phyloP scores from a whole-genome alignment of 2,329 filamentous ascomycete species.

The Lasiodiplodia sp. region DNA sequence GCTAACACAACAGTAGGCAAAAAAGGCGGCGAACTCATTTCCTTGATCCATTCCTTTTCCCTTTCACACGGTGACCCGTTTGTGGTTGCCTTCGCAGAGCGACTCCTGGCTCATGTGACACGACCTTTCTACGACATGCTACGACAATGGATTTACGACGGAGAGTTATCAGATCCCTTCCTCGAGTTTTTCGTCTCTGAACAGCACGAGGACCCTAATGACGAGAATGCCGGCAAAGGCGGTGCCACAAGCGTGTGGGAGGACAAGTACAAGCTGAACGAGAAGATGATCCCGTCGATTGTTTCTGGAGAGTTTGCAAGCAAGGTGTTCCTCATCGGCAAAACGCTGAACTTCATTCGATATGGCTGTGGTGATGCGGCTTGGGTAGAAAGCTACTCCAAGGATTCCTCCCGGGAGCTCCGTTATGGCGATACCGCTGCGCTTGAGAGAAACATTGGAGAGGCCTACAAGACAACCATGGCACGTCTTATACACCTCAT shows the following conservation, averaged over 20 bases:
- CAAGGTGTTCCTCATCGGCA: constrained; percentile 96
- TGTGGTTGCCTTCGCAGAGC: constrained; percentile 90
- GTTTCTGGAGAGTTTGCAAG: constrained; percentile 93
- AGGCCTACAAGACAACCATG: constrained; percentile 98
- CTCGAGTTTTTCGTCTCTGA: constrained; percentile 94
- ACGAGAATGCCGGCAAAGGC: constrained; percentile 51
- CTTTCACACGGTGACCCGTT: constrained; percentile 95
- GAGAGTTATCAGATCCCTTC: constrained; percentile 95
- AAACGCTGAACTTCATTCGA: constrained; percentile 97
- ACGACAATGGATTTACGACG: constrained; percentile 96
- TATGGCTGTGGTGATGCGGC: constrained; percentile 92
- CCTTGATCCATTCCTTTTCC: constrained; percentile 90
- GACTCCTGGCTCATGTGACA: constrained; percentile 84
- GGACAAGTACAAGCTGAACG: constrained; percentile 89
- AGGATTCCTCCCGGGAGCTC: constrained; percentile 88
- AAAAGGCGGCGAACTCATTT: constrained; percentile 90
- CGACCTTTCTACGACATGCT: constrained; percentile 97
- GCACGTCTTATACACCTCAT: constrained; percentile 90
- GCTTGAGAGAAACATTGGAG: constrained; percentile 90
- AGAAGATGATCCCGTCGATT: constrained; percentile 89
- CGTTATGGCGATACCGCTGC: constrained; percentile 92
- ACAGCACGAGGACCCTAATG: constrained; percentile 65
- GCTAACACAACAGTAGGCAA: constrained; percentile 53
- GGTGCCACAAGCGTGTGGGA: constrained; percentile 94
- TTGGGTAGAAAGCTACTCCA: constrained; percentile 97